Evolutionary conservation across 116 monocot genomes (phyloP).

Genomic region (Phalaenopsis hybrid): DNA sequence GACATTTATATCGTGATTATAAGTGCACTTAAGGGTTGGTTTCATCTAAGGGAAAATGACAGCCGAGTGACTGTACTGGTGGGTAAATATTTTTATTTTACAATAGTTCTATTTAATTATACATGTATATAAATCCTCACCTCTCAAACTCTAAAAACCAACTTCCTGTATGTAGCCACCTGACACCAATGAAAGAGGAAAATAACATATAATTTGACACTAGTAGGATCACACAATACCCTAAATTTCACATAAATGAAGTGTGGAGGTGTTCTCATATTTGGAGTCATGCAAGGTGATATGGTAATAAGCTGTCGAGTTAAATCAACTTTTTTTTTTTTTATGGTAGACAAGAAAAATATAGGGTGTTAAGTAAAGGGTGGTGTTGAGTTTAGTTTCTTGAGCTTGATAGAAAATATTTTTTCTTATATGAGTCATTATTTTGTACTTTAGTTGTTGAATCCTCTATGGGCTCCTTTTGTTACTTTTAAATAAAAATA

Average conservation of each 20-base stretch:
- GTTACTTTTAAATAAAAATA: background rate
- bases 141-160: no score
- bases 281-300: background rate
- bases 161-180: background rate
- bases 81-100: no score
- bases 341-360: background rate
- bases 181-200: background rate
- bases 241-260: background rate
- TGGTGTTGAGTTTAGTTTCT: background rate
- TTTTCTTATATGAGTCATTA: background rate
- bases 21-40: no score
- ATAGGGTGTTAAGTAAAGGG: background rate
- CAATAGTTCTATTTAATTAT: no score
- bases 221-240: background rate
- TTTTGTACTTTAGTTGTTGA: background rate
- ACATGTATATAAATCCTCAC: no score
- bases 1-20: no score
- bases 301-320: background rate
- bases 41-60: no score
- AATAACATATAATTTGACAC: background rate
- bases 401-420: background rate
- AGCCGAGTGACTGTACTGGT: no score
- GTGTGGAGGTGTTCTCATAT: background rate
- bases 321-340: background rate
- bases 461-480: background rate